phyloP scores from a whole-genome alignment of 306 rosid genomes.

The Corylus avellana region DNA sequence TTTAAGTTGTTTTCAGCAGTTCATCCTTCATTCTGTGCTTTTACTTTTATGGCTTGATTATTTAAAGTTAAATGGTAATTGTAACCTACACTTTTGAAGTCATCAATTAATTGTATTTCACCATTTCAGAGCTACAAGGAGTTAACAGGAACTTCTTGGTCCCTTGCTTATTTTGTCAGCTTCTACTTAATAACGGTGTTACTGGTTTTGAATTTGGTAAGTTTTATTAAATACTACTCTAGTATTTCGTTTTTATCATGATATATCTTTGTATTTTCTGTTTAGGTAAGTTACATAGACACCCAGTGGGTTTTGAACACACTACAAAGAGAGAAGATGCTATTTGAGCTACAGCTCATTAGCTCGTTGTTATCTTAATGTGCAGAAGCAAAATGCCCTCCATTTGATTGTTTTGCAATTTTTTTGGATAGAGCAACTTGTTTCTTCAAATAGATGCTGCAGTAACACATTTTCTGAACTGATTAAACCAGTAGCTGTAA shows the following conservation, averaged over 20 bases:
- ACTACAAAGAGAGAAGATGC: neutral
- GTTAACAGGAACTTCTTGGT: conserved; percentile 81
- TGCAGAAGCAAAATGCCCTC: neutral
- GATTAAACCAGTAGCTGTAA: neutral
- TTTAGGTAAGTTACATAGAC: neutral
- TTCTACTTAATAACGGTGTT: conserved; percentile 81
- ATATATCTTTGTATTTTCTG: neutral
- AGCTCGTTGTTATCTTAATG: neutral
- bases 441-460: neutral
- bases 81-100: neutral
- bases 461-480: neutral
- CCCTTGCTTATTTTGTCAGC: conserved; percentile 67
- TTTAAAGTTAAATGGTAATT: conserved; percentile 18
- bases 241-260: conserved; percentile 6
- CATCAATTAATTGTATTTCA: conserved; percentile 25
- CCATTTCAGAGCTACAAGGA: conserved; percentile 82
- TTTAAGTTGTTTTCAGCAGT: conserved; percentile 20
- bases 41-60: neutral
- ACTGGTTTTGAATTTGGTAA: conserved; percentile 91
- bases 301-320: neutral
- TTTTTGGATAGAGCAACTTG: neutral
- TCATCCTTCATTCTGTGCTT: conserved; percentile 8
- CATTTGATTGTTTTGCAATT: neutral
- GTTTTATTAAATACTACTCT: conserved; percentile 25
- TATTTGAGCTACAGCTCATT: neutral